These are phyloP conservation scores for Apophysomyces sp. DNA, from an alignment of 371 early-diverging fungal genomes.

Conservation along the genomic window DNA sequence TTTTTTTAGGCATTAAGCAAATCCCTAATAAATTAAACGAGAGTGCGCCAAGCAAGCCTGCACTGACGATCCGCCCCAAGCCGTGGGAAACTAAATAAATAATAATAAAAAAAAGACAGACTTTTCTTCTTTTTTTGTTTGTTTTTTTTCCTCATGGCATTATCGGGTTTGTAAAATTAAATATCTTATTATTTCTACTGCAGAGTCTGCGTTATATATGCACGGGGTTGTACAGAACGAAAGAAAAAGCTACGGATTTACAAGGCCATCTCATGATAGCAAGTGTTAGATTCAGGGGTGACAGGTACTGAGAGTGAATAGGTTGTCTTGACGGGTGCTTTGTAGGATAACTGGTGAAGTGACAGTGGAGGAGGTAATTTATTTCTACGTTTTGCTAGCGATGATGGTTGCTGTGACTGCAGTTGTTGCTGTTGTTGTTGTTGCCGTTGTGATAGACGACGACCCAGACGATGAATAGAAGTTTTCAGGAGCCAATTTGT, in stretches of 20 bases:
- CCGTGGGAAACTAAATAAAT: conserved; percentile 44
- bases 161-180: no score
- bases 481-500: conserved; percentile 10
- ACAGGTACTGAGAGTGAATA: conserved; percentile 16
- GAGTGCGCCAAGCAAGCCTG: conserved; percentile 46
- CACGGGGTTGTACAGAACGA: not conserved
- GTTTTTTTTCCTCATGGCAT: not conserved
- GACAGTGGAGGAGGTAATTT: conserved; percentile 6
- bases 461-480: conserved; percentile 6
- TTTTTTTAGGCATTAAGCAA: conserved; percentile 45
- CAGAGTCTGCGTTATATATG: no score
- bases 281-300: conserved; percentile 7
- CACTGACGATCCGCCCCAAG: conserved; percentile 40
- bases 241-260: not conserved
- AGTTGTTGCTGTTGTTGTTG: not conserved
- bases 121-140: not conserved
- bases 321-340: conserved; percentile 10
- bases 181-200: no score
- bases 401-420: conserved; percentile 2
- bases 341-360: not conserved
- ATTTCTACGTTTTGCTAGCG: not conserved
- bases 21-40: conserved; percentile 56
- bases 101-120: conserved; percentile 1
- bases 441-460: not conserved
- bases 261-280: not conserved